Base-by-base conservation (phyloP, 371 early-diverging fungal species). In the Circinella umbellata region DNA sequence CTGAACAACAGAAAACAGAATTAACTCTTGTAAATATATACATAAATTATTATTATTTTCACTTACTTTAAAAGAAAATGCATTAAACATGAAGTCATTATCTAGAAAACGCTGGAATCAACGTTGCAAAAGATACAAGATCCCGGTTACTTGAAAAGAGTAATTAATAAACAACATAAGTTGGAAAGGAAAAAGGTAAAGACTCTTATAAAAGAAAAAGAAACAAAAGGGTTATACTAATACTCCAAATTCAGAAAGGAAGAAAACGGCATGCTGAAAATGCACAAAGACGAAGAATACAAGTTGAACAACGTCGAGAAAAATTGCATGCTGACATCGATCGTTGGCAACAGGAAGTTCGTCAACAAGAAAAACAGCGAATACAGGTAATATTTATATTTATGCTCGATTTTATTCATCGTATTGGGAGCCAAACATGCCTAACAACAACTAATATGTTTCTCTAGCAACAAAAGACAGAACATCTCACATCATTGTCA, bases 121-220 rank as follows among this genome's bases (percentile, higher is more conserved):
- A 46, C 34, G 7, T 35, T 51, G 65, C 27, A 53, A 11, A 11
- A 6, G 10, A 6, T 37, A 11, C 66, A 59, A 27, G 53, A 66
- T 66, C 59, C 66, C 1, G 1, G 18, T 3, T 57, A 39, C 0
- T 18, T 66, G 20, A 35, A 39, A 10, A 59, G 59, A 3, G 17
- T 66, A 20, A 46, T 42, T 8, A 8, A 9, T 7, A 66, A 66
- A 46, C 66, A 46, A 11, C 38, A 20, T n/a, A 66, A 66, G 20
- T 49, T 66, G 20, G 47, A 55, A 27, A 54, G 66, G 34, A 42
- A 66, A 20, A 66, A 66, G 66, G 66, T 66, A 35, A 51, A 4
- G 4, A 17, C 17, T 27, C 27, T 27, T 27, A 27, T 27, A 27
- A 27, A 27, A 27, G 27, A 27, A 27, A 27, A 27, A 27, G 27